Percentiles rank a stretch among this genome's conserved stretches.
These are phyloP conservation scores for Auriculariales sp. DNA, from an alignment of 768 basidiomycete genomes.

Conservation along the genomic window DNA sequence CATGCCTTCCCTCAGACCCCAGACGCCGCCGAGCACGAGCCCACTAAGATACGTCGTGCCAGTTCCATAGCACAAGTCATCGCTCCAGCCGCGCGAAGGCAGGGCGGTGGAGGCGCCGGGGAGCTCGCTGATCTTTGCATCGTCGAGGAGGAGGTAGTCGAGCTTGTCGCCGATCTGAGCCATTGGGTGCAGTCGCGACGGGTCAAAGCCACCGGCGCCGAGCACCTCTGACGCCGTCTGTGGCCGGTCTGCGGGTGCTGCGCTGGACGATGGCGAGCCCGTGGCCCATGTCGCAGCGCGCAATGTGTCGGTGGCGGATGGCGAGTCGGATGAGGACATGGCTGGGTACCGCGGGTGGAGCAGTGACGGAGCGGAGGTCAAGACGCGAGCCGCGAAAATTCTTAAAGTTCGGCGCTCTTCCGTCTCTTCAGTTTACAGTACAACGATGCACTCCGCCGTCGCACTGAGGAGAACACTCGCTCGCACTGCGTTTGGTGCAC, in stretches of 20 bases:
- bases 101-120: constrained; percentile 85
- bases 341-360: no score
- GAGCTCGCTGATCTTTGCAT: constrained; percentile 85
- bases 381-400: no score
- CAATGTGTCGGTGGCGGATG: constrained; percentile 31
- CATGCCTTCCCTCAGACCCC: constrained; percentile 93
- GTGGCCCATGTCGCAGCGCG: constrained; percentile 35
- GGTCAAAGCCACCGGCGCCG: constrained; percentile 77
- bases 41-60: constrained; percentile 97
- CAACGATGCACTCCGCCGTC: no score
- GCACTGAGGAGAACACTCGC: no score
- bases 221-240: constrained; percentile 82
- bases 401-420: not conserved
- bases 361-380: no score
- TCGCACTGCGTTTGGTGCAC: no score
- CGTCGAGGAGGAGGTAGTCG: constrained; percentile 90
- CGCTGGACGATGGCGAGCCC: constrained; percentile 16
- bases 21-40: constrained; percentile 84
- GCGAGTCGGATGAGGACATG: constrained; percentile 18
- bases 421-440: no score
- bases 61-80: constrained; percentile 98
- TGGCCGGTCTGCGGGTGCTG: constrained; percentile 34
- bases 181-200: constrained; percentile 84
- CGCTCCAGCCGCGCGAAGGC: constrained; percentile 94
- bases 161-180: constrained; percentile 85